Conservation (phyloP, 768 basidiomycete species). For the Tylopilus balloui region DNA sequence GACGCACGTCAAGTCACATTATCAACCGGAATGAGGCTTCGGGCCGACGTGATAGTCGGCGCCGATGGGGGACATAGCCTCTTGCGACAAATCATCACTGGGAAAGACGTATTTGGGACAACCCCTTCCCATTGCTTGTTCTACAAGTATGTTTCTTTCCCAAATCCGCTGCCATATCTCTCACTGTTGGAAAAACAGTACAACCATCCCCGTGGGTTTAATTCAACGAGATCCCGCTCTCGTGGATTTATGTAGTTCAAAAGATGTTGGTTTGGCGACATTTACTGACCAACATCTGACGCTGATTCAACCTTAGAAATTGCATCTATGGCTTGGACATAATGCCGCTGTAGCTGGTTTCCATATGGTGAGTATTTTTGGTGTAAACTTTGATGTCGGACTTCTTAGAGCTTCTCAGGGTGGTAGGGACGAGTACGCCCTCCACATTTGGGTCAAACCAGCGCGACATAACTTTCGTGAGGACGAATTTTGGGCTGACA, state of each 20-base stretch:
- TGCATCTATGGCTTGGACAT: slow-evolving; percentile 20
- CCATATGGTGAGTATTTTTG: slow-evolving; percentile 17
- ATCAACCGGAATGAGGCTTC: slow-evolving; percentile 40
- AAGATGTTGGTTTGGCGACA: slow-evolving; percentile 11
- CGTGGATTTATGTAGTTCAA: slow-evolving; percentile 24
- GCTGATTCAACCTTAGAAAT: slow-evolving; percentile 9
- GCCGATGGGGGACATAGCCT: slow-evolving; percentile 54
- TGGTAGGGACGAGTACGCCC: slow-evolving; percentile 33
- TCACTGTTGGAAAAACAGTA: slow-evolving; percentile 26
- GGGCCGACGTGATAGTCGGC: slow-evolving; percentile 53
- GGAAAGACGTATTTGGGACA: slow-evolving; percentile 27
- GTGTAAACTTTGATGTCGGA: not conserved
- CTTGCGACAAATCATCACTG: slow-evolving; percentile 33
- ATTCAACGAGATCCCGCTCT: slow-evolving; percentile 42
- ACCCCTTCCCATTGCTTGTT: slow-evolving; percentile 32
- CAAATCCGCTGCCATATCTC: not conserved
- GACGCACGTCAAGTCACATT: slow-evolving; percentile 34
- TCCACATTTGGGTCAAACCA: slow-evolving; percentile 25
- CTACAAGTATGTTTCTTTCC: slow-evolving; percentile 38
- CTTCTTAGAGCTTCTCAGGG: slow-evolving; percentile 30
- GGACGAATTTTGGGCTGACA: slow-evolving; percentile 32
- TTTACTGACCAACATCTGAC: not conserved
- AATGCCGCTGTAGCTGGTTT: slow-evolving; percentile 20
- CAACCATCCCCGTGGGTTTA: slow-evolving; percentile 36
- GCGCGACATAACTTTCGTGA: slow-evolving; percentile 26